phyloP scores from a whole-genome alignment of 805 yeast genomes.

The Metschnikowia lunata region DNA sequence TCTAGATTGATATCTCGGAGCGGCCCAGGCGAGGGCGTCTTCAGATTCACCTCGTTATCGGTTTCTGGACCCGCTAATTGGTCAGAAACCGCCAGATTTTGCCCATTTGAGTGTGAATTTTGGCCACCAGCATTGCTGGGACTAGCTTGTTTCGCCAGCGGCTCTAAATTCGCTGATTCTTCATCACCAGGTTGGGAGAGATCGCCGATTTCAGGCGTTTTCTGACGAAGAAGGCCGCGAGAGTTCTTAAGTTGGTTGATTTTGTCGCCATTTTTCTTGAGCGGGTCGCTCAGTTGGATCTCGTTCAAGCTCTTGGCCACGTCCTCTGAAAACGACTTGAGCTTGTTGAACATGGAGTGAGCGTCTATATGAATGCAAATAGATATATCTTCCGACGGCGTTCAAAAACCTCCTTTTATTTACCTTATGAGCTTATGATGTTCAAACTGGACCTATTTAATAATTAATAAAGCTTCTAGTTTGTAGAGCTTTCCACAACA shows the following conservation, averaged over 20 bases:
- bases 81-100: background rate
- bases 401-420: no score
- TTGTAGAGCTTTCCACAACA: no score
- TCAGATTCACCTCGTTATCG: background rate
- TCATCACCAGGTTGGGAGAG: slow-evolving; percentile 48
- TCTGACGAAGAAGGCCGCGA: slow-evolving; percentile 30
- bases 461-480: no score
- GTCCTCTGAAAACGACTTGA: slow-evolving; percentile 42
- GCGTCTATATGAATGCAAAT: no score
- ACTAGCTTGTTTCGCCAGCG: background rate
- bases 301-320: slow-evolving; percentile 43
- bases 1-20: slow-evolving; percentile 26
- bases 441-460: no score
- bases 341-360: slow-evolving; percentile 34
- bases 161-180: slow-evolving; percentile 4
- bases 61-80: background rate
- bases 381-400: no score
- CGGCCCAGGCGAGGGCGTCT: slow-evolving; percentile 6
- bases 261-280: slow-evolving; percentile 10
- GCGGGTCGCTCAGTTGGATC: slow-evolving; percentile 17
- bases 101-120: background rate
- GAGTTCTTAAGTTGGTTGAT: slow-evolving; percentile 31
- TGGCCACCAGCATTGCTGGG: background rate
- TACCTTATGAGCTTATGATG: no score
- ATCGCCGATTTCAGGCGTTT: slow-evolving; percentile 46